Percentiles rank a stretch among this genome's conserved stretches.
phyloP scores from a whole-genome alignment of 306 rosid genomes.

The Dryas octopetala region DNA sequence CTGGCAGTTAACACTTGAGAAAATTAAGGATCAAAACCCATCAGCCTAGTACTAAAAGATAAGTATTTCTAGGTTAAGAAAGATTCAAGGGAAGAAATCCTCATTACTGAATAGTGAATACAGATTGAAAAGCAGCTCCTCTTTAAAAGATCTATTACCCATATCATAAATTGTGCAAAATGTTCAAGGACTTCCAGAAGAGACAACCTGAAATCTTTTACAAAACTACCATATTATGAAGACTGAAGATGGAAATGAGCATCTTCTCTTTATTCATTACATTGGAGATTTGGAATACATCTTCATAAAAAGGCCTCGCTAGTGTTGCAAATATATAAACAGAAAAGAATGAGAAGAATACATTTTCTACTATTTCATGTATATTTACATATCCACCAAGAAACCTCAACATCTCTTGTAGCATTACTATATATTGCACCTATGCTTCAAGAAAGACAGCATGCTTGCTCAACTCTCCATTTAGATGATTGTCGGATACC shows the following conservation, averaged over 20 bases:
- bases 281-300: constrained; percentile 36
- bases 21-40: background rate
- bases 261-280: constrained; percentile 44
- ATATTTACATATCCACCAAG: constrained; percentile 58
- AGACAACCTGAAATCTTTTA: background rate
- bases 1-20: no score
- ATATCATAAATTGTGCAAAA: background rate
- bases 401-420: constrained; percentile 23
- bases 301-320: constrained; percentile 36
- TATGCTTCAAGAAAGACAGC: constrained; percentile 68
- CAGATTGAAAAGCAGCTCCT: background rate
- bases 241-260: constrained; percentile 10
- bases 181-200: background rate
- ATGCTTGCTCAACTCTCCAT: constrained; percentile 55
- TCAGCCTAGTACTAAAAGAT: no score
- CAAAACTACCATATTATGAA: background rate
- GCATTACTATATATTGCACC: background rate
- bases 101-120: background rate
- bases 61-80: background rate
- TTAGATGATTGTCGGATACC: constrained; percentile 32
- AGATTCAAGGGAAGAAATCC: background rate
- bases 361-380: constrained; percentile 39
- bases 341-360: constrained; percentile 74
- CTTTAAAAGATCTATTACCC: background rate
- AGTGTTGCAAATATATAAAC: constrained; percentile 58